Evolutionary conservation across 2,329 filamentous ascomycete species (phyloP), one percentile per base, ranked within the genome.

Genomic region (Decorospora gaudefroyi): DNA sequence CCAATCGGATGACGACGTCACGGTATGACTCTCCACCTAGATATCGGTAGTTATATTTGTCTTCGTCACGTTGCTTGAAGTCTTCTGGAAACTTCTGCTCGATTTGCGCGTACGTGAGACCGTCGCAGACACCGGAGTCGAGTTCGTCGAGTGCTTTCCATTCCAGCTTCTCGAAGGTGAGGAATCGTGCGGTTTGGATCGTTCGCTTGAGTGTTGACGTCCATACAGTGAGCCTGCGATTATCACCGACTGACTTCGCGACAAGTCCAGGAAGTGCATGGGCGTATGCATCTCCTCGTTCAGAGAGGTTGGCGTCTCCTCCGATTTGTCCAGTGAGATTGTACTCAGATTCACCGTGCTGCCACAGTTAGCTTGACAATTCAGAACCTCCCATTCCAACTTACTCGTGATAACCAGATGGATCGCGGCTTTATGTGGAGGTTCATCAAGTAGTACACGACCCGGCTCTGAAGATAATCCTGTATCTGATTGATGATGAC

Each of bases 31-130:
- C 93, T 40, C 93, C 93, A 52, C 93, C 93, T 4, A 93, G 86
- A 73, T 99, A 99, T 44, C 93, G 90, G 75, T 99, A 99, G 76
- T 99, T 97, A 82, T 97, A 97, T 74, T 99, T 99, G 78, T 99
- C 93, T 57, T 96, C 90, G 71, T 99, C 93, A 51, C 93, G 89
- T 22, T 92, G 90, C 35, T 85, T 84, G 74, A 99, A 99, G 74
- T 99, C 93, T 58, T 96, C 91, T 0, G 93, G 93, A 68, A 89
- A 97, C 41, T 81, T 76, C 62, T 95, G 83, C 63, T 93, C 90
- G 67, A 99, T 97, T 68, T 99, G 87, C 64, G 90, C 88, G 70
- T 96, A 96, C 1, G 93, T 99, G 69, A 97, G 83, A 41, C 92
- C 91, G 63, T 99, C 93, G 74, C 93, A 99, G 33, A 97, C 89